Base-by-base conservation (phyloP, 1,284 basidiomycete species). In the Inonotus obliquus region DNA sequence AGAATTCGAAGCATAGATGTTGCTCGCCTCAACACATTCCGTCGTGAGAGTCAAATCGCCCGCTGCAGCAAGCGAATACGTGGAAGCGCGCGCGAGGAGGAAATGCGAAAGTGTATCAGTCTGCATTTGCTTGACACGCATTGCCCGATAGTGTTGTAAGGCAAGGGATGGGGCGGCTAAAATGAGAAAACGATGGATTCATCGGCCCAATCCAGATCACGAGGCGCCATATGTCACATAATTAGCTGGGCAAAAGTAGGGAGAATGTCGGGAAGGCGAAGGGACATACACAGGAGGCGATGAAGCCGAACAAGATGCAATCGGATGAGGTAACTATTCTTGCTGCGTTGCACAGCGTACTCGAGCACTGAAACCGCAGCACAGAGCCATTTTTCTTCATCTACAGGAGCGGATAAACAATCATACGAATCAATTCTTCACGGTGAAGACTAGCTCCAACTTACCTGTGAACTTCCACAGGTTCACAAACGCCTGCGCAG, bases 41-140 rank as follows among this genome's bases (percentile, higher is more conserved):
- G 84, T 81, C 32, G 81, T 78, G 71, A 85, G 81, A 1, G 87
- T 86, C 47, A 91, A 73, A 67, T 91, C 90, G 1, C 89, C 89
- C 14, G 77, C 80, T 2, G 86, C 78, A 51, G 86, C 85, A 45
- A 89, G 74, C 1, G 89, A 91, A 74, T 91, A 94, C 0, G 84
- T 88, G n/a, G 86, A 84, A n/a, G 85, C 81, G 29, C 92, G 81
- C 19, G 89, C 84, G 38, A 93, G 79, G 51, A 92, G 73, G 61
- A 91, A 81, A 69, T 95, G 90, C 4, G 90, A 91, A 5, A 95
- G 78, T 0, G 92, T 94, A 69, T 95, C 92, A 63, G 86, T 81
- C 71, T 95, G 92, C 27, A 94, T 81, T 68, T 92, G 87, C 72
- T 93, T 94, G 65, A 91, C 76, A 62, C 85, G 82, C 75, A 94